phyloP scores from a whole-genome alignment of 805 yeast genomes.

The Candida pseudofarinosa region DNA sequence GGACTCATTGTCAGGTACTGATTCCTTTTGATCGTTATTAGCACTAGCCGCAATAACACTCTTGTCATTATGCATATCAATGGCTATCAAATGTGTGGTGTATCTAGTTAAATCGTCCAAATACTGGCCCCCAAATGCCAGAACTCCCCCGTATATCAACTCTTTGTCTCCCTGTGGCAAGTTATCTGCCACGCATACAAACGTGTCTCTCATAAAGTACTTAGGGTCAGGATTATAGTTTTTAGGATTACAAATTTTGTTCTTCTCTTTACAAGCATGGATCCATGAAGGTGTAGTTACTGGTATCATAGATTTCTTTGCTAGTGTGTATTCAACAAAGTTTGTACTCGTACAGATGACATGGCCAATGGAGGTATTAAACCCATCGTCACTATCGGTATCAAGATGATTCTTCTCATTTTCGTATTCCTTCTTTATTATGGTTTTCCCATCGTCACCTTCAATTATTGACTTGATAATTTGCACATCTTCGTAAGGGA shows the following conservation, averaged over 20 bases:
- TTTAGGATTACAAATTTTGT: conserved; percentile 46
- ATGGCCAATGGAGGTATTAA: conserved; percentile 30
- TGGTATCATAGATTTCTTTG: conserved; percentile 56
- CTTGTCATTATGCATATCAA: conserved; percentile 50
- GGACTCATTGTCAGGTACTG: conserved; percentile 16
- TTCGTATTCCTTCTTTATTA: conserved; percentile 15
- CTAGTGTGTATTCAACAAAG: conserved; percentile 48
- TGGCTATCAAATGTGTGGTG: conserved; percentile 76
- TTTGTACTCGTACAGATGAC: conserved; percentile 49
- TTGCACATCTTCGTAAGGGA: conserved; percentile 11
- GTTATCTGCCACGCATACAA: conserved; percentile 57
- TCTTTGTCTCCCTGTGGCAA: conserved; percentile 58
- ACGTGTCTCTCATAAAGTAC: conserved; percentile 57
- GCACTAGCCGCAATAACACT: conserved; percentile 51
- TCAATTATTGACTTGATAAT: conserved; percentile 12
- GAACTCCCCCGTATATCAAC: conserved; percentile 62
- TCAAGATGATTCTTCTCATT: conserved; percentile 16
- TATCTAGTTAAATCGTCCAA: conserved; percentile 57
- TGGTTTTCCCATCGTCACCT: conserved; percentile 18
- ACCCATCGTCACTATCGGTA: conserved; percentile 8
- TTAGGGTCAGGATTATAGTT: conserved; percentile 70
- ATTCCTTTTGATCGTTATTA: conserved; percentile 9
- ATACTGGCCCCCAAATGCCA: conserved; percentile 75
- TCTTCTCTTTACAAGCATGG: conserved; percentile 37
- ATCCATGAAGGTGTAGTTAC: conserved; percentile 65